phyloP scores from a whole-genome alignment of 306 rosid genomes.

The Echinosophora koreensis region DNA sequence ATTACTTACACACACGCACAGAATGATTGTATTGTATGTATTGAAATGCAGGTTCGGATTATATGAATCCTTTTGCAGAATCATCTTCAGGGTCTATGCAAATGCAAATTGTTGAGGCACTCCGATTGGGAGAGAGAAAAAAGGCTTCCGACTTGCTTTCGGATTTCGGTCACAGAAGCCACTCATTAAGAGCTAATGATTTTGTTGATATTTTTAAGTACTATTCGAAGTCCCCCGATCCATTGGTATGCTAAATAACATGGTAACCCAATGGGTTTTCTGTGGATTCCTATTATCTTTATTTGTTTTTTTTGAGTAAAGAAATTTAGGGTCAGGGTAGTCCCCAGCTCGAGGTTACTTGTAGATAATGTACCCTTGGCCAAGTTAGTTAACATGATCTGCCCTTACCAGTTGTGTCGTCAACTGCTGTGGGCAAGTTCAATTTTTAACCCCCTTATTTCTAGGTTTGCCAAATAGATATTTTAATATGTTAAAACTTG shows the following conservation, averaged over 20 bases:
- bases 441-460: background rate
- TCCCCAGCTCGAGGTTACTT: background rate
- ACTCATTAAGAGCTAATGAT: conserved; percentile 61
- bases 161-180: conserved; percentile 60
- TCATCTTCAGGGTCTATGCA: conserved; percentile 51
- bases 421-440: background rate
- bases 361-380: background rate
- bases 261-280: background rate
- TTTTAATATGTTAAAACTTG: background rate
- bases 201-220: conserved; percentile 65
- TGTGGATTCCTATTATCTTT: background rate
- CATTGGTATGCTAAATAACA: conserved; percentile 68
- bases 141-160: conserved; percentile 73
- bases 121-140: conserved; percentile 63
- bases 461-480: conserved; percentile 3
- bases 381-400: too few relatives aligned
- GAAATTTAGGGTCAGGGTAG: background rate
- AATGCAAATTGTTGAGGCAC: conserved; percentile 69
- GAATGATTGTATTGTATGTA: background rate
- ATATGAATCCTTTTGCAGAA: conserved; percentile 48
- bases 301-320: background rate
- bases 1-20: background rate
- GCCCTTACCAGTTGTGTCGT: too few relatives aligned
- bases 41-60: conserved; percentile 50
- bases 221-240: conserved; percentile 80